Percentiles rank a stretch among this genome's conserved stretches.
Conservation (phyloP, 345 rosid species). For the Boechera divaricarpa region DNA sequence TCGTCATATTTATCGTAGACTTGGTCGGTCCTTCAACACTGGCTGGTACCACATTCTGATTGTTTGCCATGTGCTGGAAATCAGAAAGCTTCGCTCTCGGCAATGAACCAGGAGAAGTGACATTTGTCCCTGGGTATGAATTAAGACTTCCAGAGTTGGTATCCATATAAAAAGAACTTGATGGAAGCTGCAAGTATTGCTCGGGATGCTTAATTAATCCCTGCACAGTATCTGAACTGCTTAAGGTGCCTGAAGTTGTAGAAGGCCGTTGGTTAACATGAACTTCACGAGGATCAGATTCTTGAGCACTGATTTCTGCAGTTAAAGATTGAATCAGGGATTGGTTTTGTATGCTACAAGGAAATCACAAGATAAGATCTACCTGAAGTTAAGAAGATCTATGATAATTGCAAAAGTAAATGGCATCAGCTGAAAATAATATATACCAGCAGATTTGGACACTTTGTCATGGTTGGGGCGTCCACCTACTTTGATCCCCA, state of each 20-base stretch:
- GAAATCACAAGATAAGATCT: slow-evolving; percentile 47
- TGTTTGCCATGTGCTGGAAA: background rate
- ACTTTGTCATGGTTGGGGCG: slow-evolving; percentile 3
- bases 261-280: slow-evolving; percentile 53
- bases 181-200: slow-evolving; percentile 61
- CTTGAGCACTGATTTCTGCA: slow-evolving; percentile 50
- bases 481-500: slow-evolving; percentile 51
- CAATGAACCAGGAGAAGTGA: background rate
- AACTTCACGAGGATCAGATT: slow-evolving; percentile 57
- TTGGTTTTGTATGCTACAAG: slow-evolving; percentile 44
- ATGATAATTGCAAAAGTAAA: slow-evolving; percentile 45
- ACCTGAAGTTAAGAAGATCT: slow-evolving; percentile 46
- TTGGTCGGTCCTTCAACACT: slow-evolving; percentile 46
- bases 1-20: slow-evolving; percentile 44
- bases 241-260: slow-evolving; percentile 45
- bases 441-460: slow-evolving; percentile 42
- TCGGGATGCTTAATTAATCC: slow-evolving; percentile 60
- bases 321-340: slow-evolving; percentile 49
- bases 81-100: background rate
- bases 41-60: slow-evolving; percentile 24
- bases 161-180: slow-evolving; percentile 37
- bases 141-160: slow-evolving; percentile 1
- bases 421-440: slow-evolving; percentile 52
- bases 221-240: slow-evolving; percentile 52
- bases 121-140: background rate